Evolutionary conservation across 2,329 filamentous ascomycete genomes (phyloP).

Genomic region (Zymoseptoria ardabiliae): DNA sequence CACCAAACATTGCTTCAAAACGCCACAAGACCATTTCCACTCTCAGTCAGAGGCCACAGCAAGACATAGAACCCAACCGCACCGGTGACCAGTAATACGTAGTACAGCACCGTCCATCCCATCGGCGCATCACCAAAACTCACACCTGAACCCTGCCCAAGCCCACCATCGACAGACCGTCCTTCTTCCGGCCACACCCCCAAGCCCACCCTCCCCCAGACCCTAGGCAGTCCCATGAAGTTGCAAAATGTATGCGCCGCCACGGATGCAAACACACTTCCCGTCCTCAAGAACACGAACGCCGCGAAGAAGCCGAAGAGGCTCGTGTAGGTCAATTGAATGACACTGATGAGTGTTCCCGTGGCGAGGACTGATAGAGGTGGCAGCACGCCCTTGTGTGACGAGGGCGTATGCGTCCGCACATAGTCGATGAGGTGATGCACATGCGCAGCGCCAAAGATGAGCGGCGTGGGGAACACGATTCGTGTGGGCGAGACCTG

Average conservation of each 20-base stretch:
- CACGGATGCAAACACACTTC: slow-evolving; percentile 68
- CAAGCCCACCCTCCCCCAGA: slow-evolving; percentile 67
- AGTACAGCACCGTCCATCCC: slow-evolving; percentile 71
- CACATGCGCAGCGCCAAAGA: slow-evolving; percentile 88
- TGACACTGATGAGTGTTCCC: slow-evolving; percentile 58
- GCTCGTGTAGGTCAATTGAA: slow-evolving; percentile 87
- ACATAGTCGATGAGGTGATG: slow-evolving; percentile 96
- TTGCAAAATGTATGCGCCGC: slow-evolving; percentile 86
- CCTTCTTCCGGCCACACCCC: not conserved
- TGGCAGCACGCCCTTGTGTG: slow-evolving; percentile 7
- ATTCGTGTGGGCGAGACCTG: slow-evolving; percentile 49
- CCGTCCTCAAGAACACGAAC: slow-evolving; percentile 80
- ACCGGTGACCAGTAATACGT: slow-evolving; percentile 65
- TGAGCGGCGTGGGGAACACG: slow-evolving; percentile 74
- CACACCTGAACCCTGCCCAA: not conserved
- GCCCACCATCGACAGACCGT: not conserved
- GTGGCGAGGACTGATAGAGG: slow-evolving; percentile 19
- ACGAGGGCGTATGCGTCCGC: slow-evolving; percentile 59
- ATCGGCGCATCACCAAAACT: slow-evolving; percentile 18
- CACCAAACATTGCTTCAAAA: slow-evolving; percentile 8
- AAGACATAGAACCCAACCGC: slow-evolving; percentile 62
- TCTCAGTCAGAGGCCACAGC: slow-evolving; percentile 67
- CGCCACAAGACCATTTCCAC: slow-evolving; percentile 42
- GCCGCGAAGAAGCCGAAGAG: slow-evolving; percentile 90
- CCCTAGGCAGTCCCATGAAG: slow-evolving; percentile 75